Evolutionary conservation across 345 rosid genomes (phyloP), one percentile per base, ranked within the genome.

Genomic region (Gossypium thurberi): DNA sequence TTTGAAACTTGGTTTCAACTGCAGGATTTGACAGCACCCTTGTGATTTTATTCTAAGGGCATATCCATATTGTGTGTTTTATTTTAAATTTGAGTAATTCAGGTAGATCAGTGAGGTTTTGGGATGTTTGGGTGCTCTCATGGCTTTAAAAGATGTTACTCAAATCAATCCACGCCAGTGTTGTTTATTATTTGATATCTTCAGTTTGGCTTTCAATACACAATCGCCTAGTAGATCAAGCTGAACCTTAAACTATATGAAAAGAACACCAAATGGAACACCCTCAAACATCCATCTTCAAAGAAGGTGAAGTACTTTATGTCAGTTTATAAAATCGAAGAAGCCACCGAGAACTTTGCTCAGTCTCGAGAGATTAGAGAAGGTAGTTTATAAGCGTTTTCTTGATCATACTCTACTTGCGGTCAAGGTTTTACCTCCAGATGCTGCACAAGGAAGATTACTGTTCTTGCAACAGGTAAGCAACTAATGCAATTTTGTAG

Each of bases 381-480:
- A 86, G 98, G 98, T 28, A 97, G 98, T 33, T 92, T 94, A 70
- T 69, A 89, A 79, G 83, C 86, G 97, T 56, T 71, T 74, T 62
- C 93, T 94, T 65, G 97, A 94, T 83, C 95, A 92, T 76, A 94
- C 95, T 8, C 80, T 87, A 2, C 93, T 88, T 46, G 97, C 97
- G 58, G 84, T 94, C 17, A 94, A 94, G 83, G 95, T 90, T 71
- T 82, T 94, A 75, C 87, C 89, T 28, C 93, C 97, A 6, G 97
- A 88, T 79, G 95, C 97, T 23, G 97, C 88, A 57, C 97, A 94
- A 82, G 98, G 98, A 77, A 86, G 90, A 77, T 75, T 87, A 59
- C 98, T 89, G 68, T 94, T 94, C 75, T 84, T 83, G 18, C 83
- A 86, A 85, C 97, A 94, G 95, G 97, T 90, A 62, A 78, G 82